Evolutionary conservation across 163 green algal genomes (phyloP).

Genomic region (Chlamydomonas reinhardtii): DNA sequence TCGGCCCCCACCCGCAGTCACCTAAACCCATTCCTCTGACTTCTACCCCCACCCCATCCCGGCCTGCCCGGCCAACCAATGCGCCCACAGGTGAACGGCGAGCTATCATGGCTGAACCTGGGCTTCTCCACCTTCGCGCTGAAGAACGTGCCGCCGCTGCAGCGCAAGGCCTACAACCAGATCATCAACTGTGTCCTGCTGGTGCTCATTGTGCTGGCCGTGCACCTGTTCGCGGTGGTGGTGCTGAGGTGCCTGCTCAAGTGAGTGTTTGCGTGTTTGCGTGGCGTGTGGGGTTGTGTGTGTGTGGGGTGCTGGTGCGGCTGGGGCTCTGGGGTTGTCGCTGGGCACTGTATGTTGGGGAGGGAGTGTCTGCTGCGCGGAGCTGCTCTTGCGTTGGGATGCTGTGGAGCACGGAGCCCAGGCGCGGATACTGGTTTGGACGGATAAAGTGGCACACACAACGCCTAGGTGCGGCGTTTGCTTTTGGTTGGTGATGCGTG

Average conservation of each 20-base stretch:
- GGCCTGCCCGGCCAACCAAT: too few relatives aligned
- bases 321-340: too few relatives aligned
- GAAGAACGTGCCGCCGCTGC: neutral
- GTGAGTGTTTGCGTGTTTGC: neutral
- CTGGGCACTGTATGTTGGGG: neutral
- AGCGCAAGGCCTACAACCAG: constrained; percentile 34
- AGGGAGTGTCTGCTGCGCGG: too few relatives aligned
- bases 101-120: constrained; percentile 33
- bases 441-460: too few relatives aligned
- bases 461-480: too few relatives aligned
- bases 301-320: neutral
- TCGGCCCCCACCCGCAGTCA: too few relatives aligned
- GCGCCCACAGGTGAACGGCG: constrained; percentile 20
- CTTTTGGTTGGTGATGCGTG: too few relatives aligned
- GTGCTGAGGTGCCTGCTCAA: neutral
- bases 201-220: neutral
- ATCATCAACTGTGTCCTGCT: neutral
- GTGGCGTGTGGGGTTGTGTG: neutral
- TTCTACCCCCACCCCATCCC: neutral
- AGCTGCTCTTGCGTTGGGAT: too few relatives aligned
- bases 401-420: too few relatives aligned
- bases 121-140: constrained; percentile 19
- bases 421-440: too few relatives aligned
- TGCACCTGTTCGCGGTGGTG: neutral
- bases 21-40: neutral